Base-by-base conservation (phyloP, 306 rosid species). In the Trifolium repens region DNA sequence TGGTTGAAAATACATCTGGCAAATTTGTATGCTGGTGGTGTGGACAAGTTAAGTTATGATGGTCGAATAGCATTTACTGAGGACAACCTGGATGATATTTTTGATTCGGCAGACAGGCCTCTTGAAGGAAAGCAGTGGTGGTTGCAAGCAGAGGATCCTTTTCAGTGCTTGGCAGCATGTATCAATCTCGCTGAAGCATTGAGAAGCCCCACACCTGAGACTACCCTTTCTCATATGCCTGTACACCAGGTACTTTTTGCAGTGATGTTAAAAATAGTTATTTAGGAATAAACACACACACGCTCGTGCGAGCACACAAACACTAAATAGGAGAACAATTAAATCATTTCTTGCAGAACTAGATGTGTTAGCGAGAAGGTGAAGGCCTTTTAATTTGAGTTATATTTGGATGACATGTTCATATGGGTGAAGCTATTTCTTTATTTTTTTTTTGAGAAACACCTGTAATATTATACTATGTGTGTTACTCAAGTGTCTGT, bases 1-100 rank as follows among this genome's bases (percentile, higher is more conserved):
- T 94, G 99, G 99, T 85, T 92, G 82, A 94, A 94, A 88, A 92
- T 94, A 79, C 99, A 94, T 88, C 77, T 94, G 80, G 97, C 97
- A 61, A 94, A 94, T 90, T 78, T 94, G 73, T 94, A 87, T 84
- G 99, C 80, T 67, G 96, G 96, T 32, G 99, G 96, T 53, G 96
- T 90, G 67, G 97, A 94, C 84, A 94, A 94, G 83, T 77, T 89
- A 80, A 83, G 91, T 37, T 83, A 84, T 59, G 93, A 94, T 65
- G 96, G 82, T 14, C 89, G 99, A 53, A 17, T 83, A 71, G 74
- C 88, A 70, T 94, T 92, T 73, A 79, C 94, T 5, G 93, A 90
- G 84, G 78, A 84, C 77, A 89, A 92, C 80, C 63, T 94, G 44
- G 92, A 89, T 15, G 91, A 86, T 59, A 86, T 94, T 74, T 89